A percentile compares a stretch with the other conserved stretches of the same genome.
phyloP scores from a whole-genome alignment of 2,329 filamentous ascomycete genomes.

The Ceratocystis huliohia region DNA sequence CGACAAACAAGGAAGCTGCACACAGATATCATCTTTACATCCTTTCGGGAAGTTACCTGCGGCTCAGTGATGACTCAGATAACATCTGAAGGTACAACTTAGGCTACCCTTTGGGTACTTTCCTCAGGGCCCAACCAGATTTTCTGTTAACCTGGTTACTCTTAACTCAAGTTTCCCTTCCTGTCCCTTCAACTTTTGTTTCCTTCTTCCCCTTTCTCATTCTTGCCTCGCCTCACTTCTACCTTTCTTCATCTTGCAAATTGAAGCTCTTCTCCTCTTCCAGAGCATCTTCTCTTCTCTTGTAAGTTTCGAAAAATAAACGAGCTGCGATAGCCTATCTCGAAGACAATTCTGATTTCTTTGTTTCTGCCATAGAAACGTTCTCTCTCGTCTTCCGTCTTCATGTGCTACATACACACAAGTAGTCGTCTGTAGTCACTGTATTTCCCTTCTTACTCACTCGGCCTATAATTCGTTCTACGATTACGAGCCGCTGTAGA shows the following conservation, averaged over 20 bases:
- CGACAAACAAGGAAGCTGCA: neutral
- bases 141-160: neutral
- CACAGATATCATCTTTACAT: no score
- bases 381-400: neutral
- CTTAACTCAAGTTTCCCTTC: neutral
- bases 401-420: neutral
- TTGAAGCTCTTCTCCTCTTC: neutral
- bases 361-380: neutral
- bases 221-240: neutral
- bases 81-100: no score
- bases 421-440: neutral
- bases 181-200: neutral
- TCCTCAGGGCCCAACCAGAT: neutral
- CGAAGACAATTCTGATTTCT: no score
- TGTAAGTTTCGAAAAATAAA: neutral
- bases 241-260: neutral
- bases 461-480: neutral
- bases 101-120: neutral
- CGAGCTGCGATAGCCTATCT: no score
- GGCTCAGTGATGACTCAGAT: neutral
- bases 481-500: slow-evolving; percentile 13
- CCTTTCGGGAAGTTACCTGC: no score
- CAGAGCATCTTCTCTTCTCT: neutral
- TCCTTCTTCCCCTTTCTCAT: neutral
- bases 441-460: neutral